Percentiles rank a stretch among this genome's conserved stretches.
phyloP scores from a whole-genome alignment of 495 filamentous ascomycete genomes.

The Glutinoglossum americanum region DNA sequence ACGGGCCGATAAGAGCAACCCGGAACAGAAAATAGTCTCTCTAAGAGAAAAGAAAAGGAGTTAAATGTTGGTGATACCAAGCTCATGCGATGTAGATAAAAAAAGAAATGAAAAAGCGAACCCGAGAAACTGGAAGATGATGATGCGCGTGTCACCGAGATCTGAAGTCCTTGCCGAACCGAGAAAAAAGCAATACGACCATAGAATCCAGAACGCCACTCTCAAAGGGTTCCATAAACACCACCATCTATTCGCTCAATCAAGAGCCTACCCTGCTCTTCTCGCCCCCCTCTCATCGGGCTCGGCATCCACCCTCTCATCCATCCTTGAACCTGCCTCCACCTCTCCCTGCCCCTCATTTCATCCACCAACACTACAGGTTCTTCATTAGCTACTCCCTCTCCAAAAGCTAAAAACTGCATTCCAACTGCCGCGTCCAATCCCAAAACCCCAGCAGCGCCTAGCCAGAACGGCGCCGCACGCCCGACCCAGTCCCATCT shows the following conservation, averaged over 20 bases:
- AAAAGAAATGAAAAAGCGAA: too few relatives aligned
- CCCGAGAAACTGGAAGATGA: too few relatives aligned
- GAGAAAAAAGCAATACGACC: neutral
- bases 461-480: constrained; percentile 47
- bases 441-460: constrained; percentile 44
- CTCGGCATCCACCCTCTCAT: constrained; percentile 48
- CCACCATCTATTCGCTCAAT: neutral
- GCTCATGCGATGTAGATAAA: too few relatives aligned
- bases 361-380: constrained; percentile 18
- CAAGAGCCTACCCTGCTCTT: neutral
- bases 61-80: too few relatives aligned
- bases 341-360: constrained; percentile 21
- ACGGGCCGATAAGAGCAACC: too few relatives aligned
- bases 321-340: constrained; percentile 38
- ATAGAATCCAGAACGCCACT: neutral
- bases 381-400: constrained; percentile 14
- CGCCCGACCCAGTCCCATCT: constrained; percentile 34
- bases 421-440: constrained; percentile 43
- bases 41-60: too few relatives aligned
- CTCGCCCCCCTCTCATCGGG: neutral
- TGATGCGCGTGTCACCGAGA: too few relatives aligned
- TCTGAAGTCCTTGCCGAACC: too few relatives aligned
- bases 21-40: too few relatives aligned
- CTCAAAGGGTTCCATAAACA: neutral
- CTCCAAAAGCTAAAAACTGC: constrained; percentile 41